Conservation (phyloP, 176 grass and related monocot genomes). For the Oropetium thomaeum region DNA sequence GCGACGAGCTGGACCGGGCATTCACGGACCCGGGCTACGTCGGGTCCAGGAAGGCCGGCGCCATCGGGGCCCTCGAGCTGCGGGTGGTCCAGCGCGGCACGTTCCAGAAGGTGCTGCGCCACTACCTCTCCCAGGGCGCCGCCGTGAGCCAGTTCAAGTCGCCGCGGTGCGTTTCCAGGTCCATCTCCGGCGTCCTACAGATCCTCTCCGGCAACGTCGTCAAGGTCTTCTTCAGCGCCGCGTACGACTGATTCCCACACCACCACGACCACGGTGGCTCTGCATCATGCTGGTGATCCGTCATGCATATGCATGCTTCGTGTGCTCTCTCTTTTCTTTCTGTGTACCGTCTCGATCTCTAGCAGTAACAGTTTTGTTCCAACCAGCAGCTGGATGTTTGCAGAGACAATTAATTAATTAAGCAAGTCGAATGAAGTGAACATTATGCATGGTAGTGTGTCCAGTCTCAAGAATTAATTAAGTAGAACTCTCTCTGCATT, state of each 20-base stretch:
- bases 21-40: slow-evolving; percentile 71
- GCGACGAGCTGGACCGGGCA: slow-evolving; percentile 64
- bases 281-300: too few species aligned
- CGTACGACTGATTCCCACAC: slow-evolving; percentile 24
- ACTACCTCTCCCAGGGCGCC: slow-evolving; percentile 51
- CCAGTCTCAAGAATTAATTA: too few species aligned
- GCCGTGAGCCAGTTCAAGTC: slow-evolving; percentile 89
- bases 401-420: too few species aligned
- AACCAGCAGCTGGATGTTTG: too few species aligned
- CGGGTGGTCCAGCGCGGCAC: slow-evolving; percentile 47
- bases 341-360: too few species aligned
- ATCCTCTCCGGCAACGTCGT: slow-evolving; percentile 36
- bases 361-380: too few species aligned
- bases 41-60: slow-evolving; percentile 25
- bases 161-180: slow-evolving; percentile 44
- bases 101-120: slow-evolving; percentile 59
- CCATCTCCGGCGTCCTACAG: slow-evolving; percentile 59
- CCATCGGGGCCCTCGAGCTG: slow-evolving; percentile 65
- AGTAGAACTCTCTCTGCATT: too few species aligned
- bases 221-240: slow-evolving; percentile 40
- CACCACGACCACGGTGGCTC: too few species aligned
- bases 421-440: too few species aligned
- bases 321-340: too few species aligned
- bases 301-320: too few species aligned
- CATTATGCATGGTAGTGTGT: too few species aligned